Evolutionary conservation across 345 rosid genomes (phyloP).

Genomic region (Ceriops tagal): DNA sequence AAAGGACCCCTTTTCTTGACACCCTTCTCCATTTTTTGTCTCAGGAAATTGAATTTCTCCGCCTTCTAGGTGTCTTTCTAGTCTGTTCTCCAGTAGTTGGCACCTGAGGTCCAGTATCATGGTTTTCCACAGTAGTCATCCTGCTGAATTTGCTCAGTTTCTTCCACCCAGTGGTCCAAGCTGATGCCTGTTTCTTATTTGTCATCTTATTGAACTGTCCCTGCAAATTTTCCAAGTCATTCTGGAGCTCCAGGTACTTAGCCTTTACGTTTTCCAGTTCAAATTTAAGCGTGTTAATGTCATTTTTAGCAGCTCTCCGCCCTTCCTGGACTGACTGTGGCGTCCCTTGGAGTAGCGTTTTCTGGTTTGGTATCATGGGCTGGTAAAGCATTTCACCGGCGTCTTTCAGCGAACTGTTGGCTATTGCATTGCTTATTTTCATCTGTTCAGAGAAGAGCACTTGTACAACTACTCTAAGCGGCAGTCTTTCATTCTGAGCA

Average conservation of each 20-base stretch:
- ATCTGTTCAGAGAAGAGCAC: conserved; percentile 96
- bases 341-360: conserved; percentile 79
- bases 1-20: not conserved
- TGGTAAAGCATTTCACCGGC: conserved; percentile 58
- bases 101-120: conserved; percentile 50
- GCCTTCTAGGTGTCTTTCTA: conserved; percentile 76
- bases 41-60: conserved; percentile 93
- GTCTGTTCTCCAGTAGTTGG: conserved; percentile 45
- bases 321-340: conserved; percentile 98
- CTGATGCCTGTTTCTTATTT: conserved; percentile 62
- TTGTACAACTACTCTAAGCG: conserved; percentile 84
- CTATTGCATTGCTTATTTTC: conserved; percentile 79
- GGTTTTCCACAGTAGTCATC: conserved; percentile 56
- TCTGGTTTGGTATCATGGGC: conserved; percentile 69
- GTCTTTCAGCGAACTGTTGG: conserved; percentile 61
- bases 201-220: conserved; percentile 73
- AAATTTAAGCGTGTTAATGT: conserved; percentile 82
- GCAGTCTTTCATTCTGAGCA: conserved; percentile 92
- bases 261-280: conserved; percentile 84
- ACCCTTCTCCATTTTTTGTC: not conserved
- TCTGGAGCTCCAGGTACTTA: conserved; percentile 82
- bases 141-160: conserved; percentile 78
- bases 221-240: conserved; percentile 80
- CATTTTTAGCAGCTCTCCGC: conserved; percentile 86
- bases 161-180: conserved; percentile 92